Percentiles rank a stretch among this genome's conserved stretches.
Conservation (phyloP, 371 early-diverging fungal genomes). For the Fennellomyces sp. region DNA sequence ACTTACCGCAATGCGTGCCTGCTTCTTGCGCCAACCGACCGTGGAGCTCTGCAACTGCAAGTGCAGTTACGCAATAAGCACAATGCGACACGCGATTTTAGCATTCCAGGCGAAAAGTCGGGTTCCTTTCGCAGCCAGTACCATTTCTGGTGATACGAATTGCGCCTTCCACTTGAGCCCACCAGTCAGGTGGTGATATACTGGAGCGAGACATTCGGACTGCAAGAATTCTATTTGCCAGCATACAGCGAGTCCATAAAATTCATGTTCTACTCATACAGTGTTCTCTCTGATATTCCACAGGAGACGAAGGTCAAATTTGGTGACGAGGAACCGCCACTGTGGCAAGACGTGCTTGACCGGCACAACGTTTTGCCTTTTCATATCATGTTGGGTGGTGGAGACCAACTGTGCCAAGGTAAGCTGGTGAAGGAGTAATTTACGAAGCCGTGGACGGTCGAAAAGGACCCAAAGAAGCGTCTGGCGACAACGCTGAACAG, state of each 20-base stretch:
- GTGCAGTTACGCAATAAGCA: too few species aligned
- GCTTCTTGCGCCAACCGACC: constrained; percentile 26
- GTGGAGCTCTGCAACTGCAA: too few species aligned
- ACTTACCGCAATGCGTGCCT: constrained; percentile 34
- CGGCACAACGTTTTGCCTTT: constrained; percentile 70
- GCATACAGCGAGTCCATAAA: too few species aligned
- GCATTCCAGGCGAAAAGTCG: constrained; percentile 16
- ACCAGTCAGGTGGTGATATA: too few species aligned
- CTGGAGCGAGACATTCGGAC: too few species aligned
- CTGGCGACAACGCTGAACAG: constrained; percentile 44
- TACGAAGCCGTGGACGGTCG: constrained; percentile 44
- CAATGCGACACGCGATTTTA: constrained; percentile 2
- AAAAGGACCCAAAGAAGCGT: constrained; percentile 37
- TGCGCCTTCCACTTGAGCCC: too few species aligned
- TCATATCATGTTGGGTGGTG: constrained; percentile 83
- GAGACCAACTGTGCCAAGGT: too few species aligned
- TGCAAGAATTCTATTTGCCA: too few species aligned
- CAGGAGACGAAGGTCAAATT: constrained; percentile 33
- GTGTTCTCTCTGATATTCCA: too few species aligned
- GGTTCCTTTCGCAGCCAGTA: constrained; percentile 31
- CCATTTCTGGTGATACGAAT: constrained; percentile 37
- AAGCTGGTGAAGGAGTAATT: constrained; percentile 35
- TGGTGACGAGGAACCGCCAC: constrained; percentile 53
- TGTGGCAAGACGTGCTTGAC: constrained; percentile 80
- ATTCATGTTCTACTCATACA: too few species aligned